A percentile compares a stretch with the other conserved stretches of the same genome.
Evolutionary conservation across 2,329 filamentous ascomycete genomes (phyloP).

Genomic region (Blumeria hordei): DNA sequence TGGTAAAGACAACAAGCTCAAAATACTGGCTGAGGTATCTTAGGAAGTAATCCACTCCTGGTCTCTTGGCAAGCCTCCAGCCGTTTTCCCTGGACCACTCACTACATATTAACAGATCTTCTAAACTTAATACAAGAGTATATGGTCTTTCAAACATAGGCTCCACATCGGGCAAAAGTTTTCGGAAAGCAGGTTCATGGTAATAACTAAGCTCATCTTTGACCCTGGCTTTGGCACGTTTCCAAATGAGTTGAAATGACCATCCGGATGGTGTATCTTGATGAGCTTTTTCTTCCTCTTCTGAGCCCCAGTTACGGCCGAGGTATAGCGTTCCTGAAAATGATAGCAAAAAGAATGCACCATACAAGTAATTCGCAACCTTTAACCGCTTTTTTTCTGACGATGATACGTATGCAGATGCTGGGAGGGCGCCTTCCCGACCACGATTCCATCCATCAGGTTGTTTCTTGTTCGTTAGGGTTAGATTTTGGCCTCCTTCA

Average conservation of each 20-base stretch:
- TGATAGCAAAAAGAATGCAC: constrained; percentile 30
- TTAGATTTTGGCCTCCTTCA: constrained; percentile 16
- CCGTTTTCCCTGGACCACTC: constrained; percentile 88
- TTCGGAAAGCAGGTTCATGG: constrained; percentile 83
- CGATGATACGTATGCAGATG: constrained; percentile 72
- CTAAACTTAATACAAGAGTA: constrained; percentile 75
- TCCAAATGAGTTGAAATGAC: constrained; percentile 52
- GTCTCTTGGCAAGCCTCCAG: constrained; percentile 85
- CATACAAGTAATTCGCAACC: constrained; percentile 53
- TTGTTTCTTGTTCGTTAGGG: constrained; percentile 22
- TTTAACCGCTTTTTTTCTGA: constrained; percentile 58
- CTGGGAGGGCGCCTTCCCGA: constrained; percentile 39
- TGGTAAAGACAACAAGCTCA: constrained; percentile 89
- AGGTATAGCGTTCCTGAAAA: constrained; percentile 35
- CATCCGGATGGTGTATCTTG: constrained; percentile 58
- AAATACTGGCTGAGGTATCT: constrained; percentile 96
- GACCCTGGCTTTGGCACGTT: constrained; percentile 51
- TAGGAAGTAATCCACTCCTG: constrained; percentile 90
- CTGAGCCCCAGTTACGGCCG: constrained; percentile 63
- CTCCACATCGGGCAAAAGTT: constrained; percentile 65
- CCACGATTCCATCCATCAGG: constrained; percentile 23
- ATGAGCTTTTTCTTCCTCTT: constrained; percentile 46
- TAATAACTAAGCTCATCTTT: constrained; percentile 69
- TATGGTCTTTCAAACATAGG: constrained; percentile 66
- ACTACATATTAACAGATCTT: constrained; percentile 83